Percentiles rank a stretch among this genome's conserved stretches.
phyloP scores from a whole-genome alignment of 2,329 filamentous ascomycete genomes.

The Beauveria pseudobassiana region DNA sequence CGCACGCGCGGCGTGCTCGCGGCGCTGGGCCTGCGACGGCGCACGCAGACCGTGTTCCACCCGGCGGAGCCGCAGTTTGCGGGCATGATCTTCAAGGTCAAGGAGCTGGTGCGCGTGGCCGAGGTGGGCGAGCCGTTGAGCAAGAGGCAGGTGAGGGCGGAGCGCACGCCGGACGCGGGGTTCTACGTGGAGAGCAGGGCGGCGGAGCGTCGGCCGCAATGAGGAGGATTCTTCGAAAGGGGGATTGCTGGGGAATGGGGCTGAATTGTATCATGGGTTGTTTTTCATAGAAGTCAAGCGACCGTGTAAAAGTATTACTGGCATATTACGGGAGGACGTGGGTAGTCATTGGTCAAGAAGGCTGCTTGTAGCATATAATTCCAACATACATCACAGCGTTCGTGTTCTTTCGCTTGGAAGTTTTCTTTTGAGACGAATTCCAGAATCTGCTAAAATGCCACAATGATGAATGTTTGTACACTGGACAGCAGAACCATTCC shows the following conservation, averaged over 20 bases:
- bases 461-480: neutral
- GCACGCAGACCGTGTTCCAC: conserved; percentile 83
- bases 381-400: neutral
- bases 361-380: neutral
- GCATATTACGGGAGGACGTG: neutral
- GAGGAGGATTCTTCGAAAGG: neutral
- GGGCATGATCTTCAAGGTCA: conserved; percentile 88
- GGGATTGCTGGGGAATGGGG: neutral
- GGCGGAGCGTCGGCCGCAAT: neutral
- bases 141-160: conserved; percentile 60
- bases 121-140: conserved; percentile 64
- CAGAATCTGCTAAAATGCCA: neutral
- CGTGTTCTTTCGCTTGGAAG: neutral
- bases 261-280: neutral
- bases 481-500: neutral
- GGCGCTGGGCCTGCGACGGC: conserved; percentile 77
- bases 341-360: neutral
- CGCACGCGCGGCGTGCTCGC: conserved; percentile 74
- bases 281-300: neutral
- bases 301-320: conserved; percentile 2
- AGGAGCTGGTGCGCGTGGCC: conserved; percentile 77
- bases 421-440: neutral
- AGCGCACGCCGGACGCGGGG: conserved; percentile 67
- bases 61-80: conserved; percentile 73
- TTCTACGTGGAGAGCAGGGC: conserved; percentile 66